Conservation (phyloP, 2,329 filamentous ascomycete species). For the Diaporthe batatas region DNA sequence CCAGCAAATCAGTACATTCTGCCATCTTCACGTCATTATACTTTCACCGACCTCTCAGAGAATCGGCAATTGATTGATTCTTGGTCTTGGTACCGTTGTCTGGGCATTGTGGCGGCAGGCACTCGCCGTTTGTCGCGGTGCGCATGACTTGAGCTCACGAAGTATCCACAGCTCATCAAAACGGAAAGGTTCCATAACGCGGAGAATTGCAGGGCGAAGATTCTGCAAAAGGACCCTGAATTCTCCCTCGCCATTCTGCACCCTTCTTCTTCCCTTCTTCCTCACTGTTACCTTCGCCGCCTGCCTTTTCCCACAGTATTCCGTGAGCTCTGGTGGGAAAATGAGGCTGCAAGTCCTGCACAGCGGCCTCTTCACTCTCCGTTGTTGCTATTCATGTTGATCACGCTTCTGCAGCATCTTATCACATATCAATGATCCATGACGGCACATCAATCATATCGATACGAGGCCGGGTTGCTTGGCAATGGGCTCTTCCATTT, state of each 20-base stretch:
- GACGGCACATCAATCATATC: neutral
- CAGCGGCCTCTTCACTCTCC: neutral
- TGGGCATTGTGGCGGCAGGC: conserved; percentile 1
- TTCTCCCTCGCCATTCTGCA: conserved; percentile 20
- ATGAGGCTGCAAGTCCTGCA: neutral
- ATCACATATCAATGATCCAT: conserved; percentile 7
- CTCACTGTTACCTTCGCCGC: neutral
- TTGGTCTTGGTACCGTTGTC: neutral
- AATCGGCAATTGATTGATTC: neutral
- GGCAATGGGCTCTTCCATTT: conserved; percentile 48
- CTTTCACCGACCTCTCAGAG: neutral
- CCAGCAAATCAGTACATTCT: neutral
- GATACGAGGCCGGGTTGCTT: conserved; percentile 42
- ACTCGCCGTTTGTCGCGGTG: conserved; percentile 12
- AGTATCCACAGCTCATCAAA: conserved; percentile 43
- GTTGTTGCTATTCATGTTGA: conserved; percentile 3
- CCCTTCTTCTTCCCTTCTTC: neutral
- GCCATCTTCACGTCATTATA: neutral
- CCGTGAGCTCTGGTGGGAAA: no score
- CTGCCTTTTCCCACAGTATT: neutral
- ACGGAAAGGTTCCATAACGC: conserved; percentile 36
- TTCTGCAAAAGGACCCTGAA: conserved; percentile 36
- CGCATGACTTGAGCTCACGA: conserved; percentile 32
- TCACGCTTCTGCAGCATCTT: neutral
- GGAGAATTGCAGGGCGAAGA: conserved; percentile 36